Base-by-base conservation (phyloP, 2,329 filamentous ascomycete genomes). In the Myriosclerotinia duriaeana region DNA sequence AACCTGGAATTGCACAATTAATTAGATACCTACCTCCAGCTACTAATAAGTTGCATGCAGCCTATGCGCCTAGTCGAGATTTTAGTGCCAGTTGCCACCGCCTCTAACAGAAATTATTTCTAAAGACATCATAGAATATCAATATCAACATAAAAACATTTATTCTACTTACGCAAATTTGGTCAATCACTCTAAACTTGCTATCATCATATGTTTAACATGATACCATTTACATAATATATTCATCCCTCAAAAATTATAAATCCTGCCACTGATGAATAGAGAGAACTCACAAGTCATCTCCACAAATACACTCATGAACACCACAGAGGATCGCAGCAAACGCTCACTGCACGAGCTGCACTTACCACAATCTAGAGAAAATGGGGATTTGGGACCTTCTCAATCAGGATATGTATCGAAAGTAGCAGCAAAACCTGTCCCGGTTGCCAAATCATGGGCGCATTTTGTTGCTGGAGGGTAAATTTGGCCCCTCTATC, bases 381-480 rank as follows among this genome's bases (percentile, higher is more conserved):
- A 90, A 74, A 84, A 83, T 17, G 87, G 87, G 46, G 84, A 85
- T 66, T 78, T 83, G 5, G 74, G 83, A 3, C 83, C 85, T 50
- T n/a, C 68, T 14, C 63, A 80, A 79, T 64, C 75, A 68, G 66
- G 74, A 76, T 76, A 79, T 78, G 79, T 74, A 56, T 65, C 75
- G 2, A 72, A 76, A 69, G 74, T 80, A 77, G 75, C 77, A 66
- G 67, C 73, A 22, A 75, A 76, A 68, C 74, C 77, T 38, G 68
- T 71, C 48, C 83, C 84, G 2, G 85, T 85, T 73, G 82, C 88
- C 73, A 93, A 93, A 78, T 93, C 92, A 78, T 96, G 92, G 90
- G 91, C 93, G 69, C 93, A 97, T 81, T 89, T 97, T 75, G 85
- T 97, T 67, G 93, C 93, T 65, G 93, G 93, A 83, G 93, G 88